Percentiles rank a stretch among this genome's conserved stretches.
phyloP scores from a whole-genome alignment of 1,284 basidiomycete genomes.

The Microbotryomycetes sp. region DNA sequence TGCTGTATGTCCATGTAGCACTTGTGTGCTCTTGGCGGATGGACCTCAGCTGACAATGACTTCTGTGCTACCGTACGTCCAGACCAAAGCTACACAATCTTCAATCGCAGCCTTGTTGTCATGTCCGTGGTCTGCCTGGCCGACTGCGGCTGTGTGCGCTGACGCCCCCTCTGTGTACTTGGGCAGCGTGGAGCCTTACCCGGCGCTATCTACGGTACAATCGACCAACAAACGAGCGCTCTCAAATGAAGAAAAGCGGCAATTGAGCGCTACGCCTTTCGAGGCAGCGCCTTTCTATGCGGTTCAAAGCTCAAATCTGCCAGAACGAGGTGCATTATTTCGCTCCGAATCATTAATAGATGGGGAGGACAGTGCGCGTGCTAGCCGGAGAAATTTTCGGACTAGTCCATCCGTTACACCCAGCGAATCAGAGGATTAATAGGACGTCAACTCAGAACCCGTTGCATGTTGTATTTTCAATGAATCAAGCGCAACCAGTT shows the following conservation, averaged over 20 bases:
- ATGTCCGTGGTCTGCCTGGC: slow-evolving; percentile 7
- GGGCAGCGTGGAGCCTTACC: slow-evolving; percentile 29
- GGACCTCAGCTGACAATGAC: not conserved
- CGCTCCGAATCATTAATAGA: too few species aligned
- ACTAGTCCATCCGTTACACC: not conserved
- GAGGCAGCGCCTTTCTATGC: not conserved
- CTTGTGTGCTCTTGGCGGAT: not conserved
- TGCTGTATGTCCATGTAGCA: slow-evolving; percentile 4
- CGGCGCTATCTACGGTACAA: slow-evolving; percentile 2
- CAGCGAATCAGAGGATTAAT: too few species aligned
- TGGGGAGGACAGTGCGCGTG: too few species aligned
- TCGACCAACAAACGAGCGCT: not conserved
- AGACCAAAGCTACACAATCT: slow-evolving; percentile 28
- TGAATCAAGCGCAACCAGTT: too few species aligned
- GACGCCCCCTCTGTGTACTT: not conserved
- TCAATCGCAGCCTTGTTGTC: slow-evolving; percentile 24
- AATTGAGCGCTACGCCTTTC: not conserved
- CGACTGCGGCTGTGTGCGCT: not conserved
- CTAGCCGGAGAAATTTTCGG: too few species aligned
- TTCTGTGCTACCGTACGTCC: not conserved
- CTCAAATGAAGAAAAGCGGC: not conserved
- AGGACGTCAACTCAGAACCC: too few species aligned
- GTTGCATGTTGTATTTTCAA: too few species aligned
- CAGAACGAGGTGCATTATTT: too few species aligned
- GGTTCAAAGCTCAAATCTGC: too few species aligned